A percentile compares a stretch with the other conserved stretches of the same genome.
Conservation (phyloP, 805 yeast species). For the Tetrapisispora pingtungensis region DNA sequence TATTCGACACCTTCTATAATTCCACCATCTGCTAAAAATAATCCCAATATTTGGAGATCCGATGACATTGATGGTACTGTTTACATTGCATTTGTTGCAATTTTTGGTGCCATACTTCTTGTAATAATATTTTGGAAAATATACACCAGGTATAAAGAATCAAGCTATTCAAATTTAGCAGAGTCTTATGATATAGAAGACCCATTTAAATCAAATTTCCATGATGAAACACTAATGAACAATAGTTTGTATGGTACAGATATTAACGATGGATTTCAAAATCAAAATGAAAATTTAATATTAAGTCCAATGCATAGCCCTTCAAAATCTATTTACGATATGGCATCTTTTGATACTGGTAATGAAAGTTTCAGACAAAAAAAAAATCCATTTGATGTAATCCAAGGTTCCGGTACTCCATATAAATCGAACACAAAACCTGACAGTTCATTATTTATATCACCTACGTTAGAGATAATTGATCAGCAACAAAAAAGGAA, state of each 20-base stretch:
- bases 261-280: neutral
- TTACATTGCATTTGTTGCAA: slow-evolving; percentile 69
- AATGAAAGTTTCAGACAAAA: neutral
- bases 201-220: neutral
- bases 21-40: slow-evolving; percentile 47
- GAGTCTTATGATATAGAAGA: neutral
- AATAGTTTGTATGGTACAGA: neutral
- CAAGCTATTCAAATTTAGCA: slow-evolving; percentile 38
- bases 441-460: slow-evolving; percentile 46
- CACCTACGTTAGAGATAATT: slow-evolving; percentile 73
- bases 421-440: slow-evolving; percentile 11
- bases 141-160: slow-evolving; percentile 38
- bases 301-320: neutral
- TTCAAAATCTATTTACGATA: neutral
- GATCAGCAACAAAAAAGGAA: slow-evolving; percentile 33
- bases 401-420: slow-evolving; percentile 10
- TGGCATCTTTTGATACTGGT: neutral
- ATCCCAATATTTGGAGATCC: slow-evolving; percentile 53
- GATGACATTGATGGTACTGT: slow-evolving; percentile 55
- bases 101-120: slow-evolving; percentile 49
- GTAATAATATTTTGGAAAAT: slow-evolving; percentile 45
- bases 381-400: slow-evolving; percentile 9
- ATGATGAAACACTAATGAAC: neutral
- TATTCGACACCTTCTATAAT: slow-evolving; percentile 28
- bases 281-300: neutral